These are phyloP conservation scores for Nicotiana attenuata DNA, from an alignment of 257 asterid genomes.

Conservation along the genomic window DNA sequence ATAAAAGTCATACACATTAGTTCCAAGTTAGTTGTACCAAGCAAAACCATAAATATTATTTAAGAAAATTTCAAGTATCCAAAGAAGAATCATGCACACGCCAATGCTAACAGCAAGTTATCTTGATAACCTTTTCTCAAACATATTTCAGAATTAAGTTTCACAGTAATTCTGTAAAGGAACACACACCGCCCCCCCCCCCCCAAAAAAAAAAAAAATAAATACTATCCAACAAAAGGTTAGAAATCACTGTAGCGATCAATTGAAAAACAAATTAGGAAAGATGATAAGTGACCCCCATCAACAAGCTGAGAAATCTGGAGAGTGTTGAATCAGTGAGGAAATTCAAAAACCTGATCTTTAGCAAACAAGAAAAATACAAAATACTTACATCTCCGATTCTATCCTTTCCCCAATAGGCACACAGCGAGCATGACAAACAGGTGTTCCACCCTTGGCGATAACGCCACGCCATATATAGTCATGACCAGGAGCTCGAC, in stretches of 20 bases:
- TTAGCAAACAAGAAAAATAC: background rate
- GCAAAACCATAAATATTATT: background rate
- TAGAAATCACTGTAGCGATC: background rate
- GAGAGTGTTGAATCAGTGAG: background rate
- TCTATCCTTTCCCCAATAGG: constrained; percentile 63
- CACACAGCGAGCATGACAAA: constrained; percentile 96
- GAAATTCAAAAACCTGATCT: background rate
- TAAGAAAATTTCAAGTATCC: background rate
- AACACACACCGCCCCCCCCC: background rate
- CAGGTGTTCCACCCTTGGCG: constrained; percentile 92
- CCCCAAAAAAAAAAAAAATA: background rate
- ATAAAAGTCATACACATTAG: background rate
- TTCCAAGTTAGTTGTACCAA: background rate
- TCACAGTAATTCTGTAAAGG: background rate
- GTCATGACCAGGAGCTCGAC: constrained; percentile 38
- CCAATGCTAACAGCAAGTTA: background rate
- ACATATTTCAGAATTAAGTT: background rate
- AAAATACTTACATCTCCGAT: constrained; percentile 62
- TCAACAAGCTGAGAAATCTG: constrained; percentile 4
- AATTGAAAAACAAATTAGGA: background rate
- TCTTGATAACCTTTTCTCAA: background rate
- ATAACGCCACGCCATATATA: constrained; percentile 88
- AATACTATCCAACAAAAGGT: background rate
- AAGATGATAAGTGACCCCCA: background rate
- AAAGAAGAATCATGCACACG: background rate